Conservation (phyloP, 495 filamentous ascomycete species). For the Articulospora tetracladia region DNA sequence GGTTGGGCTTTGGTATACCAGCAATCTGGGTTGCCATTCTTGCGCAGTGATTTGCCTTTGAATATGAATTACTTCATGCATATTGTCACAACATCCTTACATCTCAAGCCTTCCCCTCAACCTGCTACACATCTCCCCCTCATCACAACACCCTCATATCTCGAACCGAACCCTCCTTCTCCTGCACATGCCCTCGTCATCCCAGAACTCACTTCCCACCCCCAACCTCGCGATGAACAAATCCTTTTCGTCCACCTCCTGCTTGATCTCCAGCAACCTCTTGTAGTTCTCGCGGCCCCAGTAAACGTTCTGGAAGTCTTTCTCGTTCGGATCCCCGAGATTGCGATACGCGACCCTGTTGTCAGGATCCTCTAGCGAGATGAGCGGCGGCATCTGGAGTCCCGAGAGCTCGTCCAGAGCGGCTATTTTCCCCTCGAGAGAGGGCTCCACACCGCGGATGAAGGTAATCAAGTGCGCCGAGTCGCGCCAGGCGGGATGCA, state of each 20-base stretch:
- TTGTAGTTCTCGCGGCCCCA: conserved; percentile 40
- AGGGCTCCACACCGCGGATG: background rate
- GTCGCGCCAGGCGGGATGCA: background rate
- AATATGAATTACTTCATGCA: background rate
- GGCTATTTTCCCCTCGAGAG: background rate
- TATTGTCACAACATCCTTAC: background rate
- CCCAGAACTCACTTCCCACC: conserved; percentile 62
- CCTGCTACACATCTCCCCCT: background rate
- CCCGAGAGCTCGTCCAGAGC: background rate
- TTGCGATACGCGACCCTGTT: background rate
- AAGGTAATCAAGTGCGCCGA: background rate
- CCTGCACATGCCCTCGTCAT: background rate
- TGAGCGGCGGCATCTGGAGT: background rate
- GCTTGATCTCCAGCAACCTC: conserved; percentile 43
- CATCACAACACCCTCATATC: background rate
- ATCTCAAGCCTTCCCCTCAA: background rate
- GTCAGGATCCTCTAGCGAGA: background rate
- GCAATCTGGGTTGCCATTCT: background rate
- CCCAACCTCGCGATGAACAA: conserved; percentile 56
- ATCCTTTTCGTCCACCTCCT: conserved; percentile 50
- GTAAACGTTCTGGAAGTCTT: conserved; percentile 39
- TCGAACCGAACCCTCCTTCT: background rate
- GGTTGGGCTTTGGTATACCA: background rate
- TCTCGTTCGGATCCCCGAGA: background rate
- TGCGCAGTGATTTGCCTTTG: background rate